Evolutionary conservation across 257 asterid species (phyloP).

Genomic region (Solanum ahanhuiri): DNA sequence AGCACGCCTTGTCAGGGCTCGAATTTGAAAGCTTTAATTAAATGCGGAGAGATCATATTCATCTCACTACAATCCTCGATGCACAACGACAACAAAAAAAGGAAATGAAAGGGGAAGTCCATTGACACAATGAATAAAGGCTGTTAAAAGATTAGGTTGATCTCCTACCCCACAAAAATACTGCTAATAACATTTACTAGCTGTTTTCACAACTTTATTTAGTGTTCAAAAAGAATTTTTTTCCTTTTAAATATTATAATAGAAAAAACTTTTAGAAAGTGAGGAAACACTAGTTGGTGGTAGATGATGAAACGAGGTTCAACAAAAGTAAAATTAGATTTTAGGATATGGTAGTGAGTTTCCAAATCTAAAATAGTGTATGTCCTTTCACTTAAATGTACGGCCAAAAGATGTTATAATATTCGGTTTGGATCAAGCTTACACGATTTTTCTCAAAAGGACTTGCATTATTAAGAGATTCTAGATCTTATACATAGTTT

Average conservation of each 20-base stretch:
- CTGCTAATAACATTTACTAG: background rate
- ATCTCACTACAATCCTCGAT: too few relatives aligned
- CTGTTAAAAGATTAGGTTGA: background rate
- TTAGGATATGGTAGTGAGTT: background rate
- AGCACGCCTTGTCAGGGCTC: rapidly evolving
- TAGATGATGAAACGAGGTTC: background rate
- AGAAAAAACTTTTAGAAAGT: background rate
- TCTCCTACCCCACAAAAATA: background rate
- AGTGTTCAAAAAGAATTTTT: background rate
- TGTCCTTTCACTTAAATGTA: background rate
- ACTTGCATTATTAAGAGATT: too few relatives aligned
- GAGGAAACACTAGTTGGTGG: background rate
- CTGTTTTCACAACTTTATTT: background rate
- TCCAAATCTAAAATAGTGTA: background rate
- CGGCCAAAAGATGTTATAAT: background rate
- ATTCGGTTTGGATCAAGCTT: too few relatives aligned
- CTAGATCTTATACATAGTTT: background rate
- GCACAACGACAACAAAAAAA: background rate
- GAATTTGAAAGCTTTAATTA: too few relatives aligned
- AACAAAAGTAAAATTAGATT: background rate
- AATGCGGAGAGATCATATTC: rapidly evolving
- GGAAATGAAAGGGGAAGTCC: background rate
- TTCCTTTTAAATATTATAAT: background rate
- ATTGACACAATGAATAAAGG: background rate
- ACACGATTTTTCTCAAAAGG: background rate